Base-by-base conservation (phyloP, 257 asterid species). In the Rubia yunnanensis region DNA sequence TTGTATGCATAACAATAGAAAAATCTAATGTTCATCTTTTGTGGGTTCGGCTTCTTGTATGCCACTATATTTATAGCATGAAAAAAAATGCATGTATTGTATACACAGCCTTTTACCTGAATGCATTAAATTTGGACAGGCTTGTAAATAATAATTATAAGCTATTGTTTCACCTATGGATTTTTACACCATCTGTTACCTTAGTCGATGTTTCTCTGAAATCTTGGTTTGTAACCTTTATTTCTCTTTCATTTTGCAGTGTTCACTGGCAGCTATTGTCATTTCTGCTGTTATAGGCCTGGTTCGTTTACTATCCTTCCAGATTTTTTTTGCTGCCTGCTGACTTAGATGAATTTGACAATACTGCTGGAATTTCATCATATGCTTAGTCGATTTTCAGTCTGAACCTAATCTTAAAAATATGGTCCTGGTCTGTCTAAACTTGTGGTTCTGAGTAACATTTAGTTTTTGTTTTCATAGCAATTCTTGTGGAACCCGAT, bases 201-300 rank as follows among this genome's bases (percentile, higher is more conserved):
- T 26, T 46, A 58, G 26, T 41, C 24, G 6, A 10, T 23, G 8
- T 34, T 15, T 38, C 38, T 49, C 14, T 26, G 15, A 60, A 32
- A 27, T 57, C 66, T 10, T 65, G 30, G 59, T 34, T 48, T 48
- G 24, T 39, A 27, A 31, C 60, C 64, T 77, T 34, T 69, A 49
- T 27, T 55, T 22, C 58, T 60, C 20, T 39, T 72, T 67, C 66
- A 59, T 68, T 82, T 70, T 83, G 81, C 92, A 88, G 99, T 83
- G 94, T 79, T 83, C 76, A 64, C 85, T 94, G 72, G 99, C 99
- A 71, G 97, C 99, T 62, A 90, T 94, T 59, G 99, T 94, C 78
- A 86, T 94, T 71, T 86, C 99, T 63, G 99, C 99, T 78, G 99
- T 94, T 69, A 74, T 88, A 73, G 99, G 99, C 77, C 88, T 94